Evolutionary conservation across 768 basidiomycete species (phyloP), one percentile per base, ranked within the genome.

Genomic region (Trametes cubensis): DNA sequence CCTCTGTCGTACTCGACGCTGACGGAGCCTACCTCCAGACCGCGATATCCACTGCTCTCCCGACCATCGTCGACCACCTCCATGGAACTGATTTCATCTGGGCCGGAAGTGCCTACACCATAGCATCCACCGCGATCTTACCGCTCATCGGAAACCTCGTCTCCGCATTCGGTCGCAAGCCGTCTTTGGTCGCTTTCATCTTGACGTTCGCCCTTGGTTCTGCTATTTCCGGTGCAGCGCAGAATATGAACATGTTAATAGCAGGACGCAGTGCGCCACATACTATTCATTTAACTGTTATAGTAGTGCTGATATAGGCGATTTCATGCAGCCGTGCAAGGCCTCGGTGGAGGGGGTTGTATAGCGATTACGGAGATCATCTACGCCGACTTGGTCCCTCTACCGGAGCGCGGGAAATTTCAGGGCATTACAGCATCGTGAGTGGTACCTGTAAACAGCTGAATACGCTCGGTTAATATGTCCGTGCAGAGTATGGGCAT

Each of bases 211-310:
- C 75, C 0, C n/a, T 79, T 25, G 80, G 81, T 0, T 73, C 72
- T 17, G 79, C 77, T 0, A 18, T 81, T 3, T 72, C 72, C 7
- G 81, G 78, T 0, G 70, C 76, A 0, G 77, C 79, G 0, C 68
- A 74, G 30, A 76, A 55, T 53, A 79, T 81, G 77, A 59, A 62
- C 8, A 75, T 75, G 76, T 62, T 79, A 6, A 80, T 82, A 45
- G 77, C 71, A 4, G 79, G 74, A 0, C 66, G 80, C 18, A 39
- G 65, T 66, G 47, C 26, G 48, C n/a, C n/a, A 14, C 10, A 7
- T 26, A n/a, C 58, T 38, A 41, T 10, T 5, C 3, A 42, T 26
- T 20, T 3, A 20, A 3, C 14, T 17, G 46, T n/a, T n/a, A n/a
- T n/a, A 39, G 3, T 17, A 3, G 17, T 47, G 39, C 6, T n/a